Conservation (phyloP, 768 basidiomycete species). For the Leccinellum albellum region DNA sequence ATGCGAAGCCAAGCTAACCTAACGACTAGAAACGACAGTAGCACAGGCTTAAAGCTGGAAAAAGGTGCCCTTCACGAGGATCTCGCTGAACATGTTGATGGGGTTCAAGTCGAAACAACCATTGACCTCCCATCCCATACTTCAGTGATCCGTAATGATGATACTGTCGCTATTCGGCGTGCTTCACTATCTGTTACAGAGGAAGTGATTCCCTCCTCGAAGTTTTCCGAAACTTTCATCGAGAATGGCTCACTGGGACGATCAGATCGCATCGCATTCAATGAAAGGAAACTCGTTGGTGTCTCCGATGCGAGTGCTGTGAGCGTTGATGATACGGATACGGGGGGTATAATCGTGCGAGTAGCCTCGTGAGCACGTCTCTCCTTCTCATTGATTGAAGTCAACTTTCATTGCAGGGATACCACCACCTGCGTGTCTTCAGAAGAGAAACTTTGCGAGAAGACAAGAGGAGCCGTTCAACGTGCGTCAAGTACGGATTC, state of each 20-base stretch:
- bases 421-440: not conserved
- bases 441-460: not conserved
- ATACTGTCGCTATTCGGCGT: not conserved
- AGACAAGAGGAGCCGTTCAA: not conserved
- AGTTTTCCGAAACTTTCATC: not conserved
- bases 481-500: not conserved
- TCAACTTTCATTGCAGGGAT: not conserved
- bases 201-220: not conserved
- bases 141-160: not conserved
- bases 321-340: not conserved
- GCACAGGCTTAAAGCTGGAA: not conserved
- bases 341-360: not conserved
- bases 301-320: not conserved
- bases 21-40: not conserved
- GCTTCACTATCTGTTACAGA: not conserved
- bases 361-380: not conserved
- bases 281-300: not conserved
- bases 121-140: not conserved
- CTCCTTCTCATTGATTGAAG: not conserved
- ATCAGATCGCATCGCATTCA: not conserved
- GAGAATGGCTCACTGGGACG: not conserved
- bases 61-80: not conserved
- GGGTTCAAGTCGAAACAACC: not conserved
- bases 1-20: not conserved
- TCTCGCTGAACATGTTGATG: not conserved